phyloP scores from a whole-genome alignment of 176 grass and related monocot species.

The Carex cristatella region DNA sequence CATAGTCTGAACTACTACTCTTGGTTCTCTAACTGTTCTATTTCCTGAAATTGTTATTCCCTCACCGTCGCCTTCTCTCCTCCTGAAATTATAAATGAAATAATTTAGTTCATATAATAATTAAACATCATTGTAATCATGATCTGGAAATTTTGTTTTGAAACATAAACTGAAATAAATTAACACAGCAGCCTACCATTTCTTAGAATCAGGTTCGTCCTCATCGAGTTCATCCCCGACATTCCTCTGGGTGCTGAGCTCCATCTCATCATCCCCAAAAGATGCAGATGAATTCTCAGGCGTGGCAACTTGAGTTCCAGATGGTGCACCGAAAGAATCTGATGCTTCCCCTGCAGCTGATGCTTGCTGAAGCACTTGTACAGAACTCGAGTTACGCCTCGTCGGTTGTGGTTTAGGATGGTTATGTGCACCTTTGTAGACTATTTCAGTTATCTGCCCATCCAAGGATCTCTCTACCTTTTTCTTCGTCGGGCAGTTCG shows the following conservation, averaged over 20 bases:
- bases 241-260: conserved; percentile 22
- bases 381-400: conserved; percentile 36
- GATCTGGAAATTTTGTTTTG: neutral
- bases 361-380: conserved; percentile 29
- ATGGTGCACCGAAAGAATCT: conserved; percentile 42
- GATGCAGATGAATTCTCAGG: conserved; percentile 81
- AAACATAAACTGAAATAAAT: neutral
- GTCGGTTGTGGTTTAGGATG: conserved; percentile 69
- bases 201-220: conserved; percentile 75
- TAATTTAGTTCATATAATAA: neutral
- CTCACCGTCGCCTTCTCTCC: conserved; percentile 52
- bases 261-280: conserved; percentile 63
- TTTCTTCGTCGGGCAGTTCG: conserved; percentile 92
- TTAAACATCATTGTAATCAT: neutral
- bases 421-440: conserved; percentile 94
- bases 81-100: conserved; percentile 34
- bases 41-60: conserved; percentile 52
- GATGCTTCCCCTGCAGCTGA: conserved; percentile 30
- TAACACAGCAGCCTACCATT: conserved; percentile 40
- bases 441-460: conserved; percentile 94
- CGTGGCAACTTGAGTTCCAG: conserved; percentile 34
- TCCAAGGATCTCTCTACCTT: conserved; percentile 86
- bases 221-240: conserved; percentile 49
- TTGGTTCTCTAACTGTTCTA: conserved; percentile 74
- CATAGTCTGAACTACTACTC: conserved; percentile 87